Conservation (phyloP, 139 green algal species). For the Tetradesmus lagerheimii region DNA sequence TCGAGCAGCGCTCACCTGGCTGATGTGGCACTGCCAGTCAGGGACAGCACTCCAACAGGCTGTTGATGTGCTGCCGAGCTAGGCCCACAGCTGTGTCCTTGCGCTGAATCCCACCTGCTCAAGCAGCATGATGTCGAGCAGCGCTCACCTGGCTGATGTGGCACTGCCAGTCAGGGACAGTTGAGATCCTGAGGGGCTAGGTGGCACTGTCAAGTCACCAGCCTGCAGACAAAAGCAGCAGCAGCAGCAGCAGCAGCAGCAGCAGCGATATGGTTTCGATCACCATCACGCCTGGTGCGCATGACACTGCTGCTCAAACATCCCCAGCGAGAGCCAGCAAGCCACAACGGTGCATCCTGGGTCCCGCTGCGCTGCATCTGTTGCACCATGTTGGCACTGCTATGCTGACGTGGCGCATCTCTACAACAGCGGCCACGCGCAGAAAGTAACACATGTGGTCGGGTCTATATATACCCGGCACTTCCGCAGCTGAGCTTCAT, state of each 20-base stretch:
- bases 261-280: background rate
- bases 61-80: background rate
- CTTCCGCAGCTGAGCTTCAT: background rate
- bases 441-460: background rate
- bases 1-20: no score
- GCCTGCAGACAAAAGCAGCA: background rate
- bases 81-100: no score
- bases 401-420: slow-evolving; percentile 8
- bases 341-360: no score
- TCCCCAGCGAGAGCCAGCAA: no score
- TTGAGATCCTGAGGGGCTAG: background rate
- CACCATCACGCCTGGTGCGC: no score
- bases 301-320: background rate
- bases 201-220: background rate
- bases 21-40: background rate
- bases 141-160: background rate
- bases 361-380: background rate
- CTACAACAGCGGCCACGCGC: background rate
- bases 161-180: background rate
- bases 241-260: slow-evolving; percentile 23
- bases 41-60: background rate
- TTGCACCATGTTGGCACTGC: background rate
- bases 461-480: background rate
- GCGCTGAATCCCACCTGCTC: background rate
- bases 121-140: background rate